phyloP scores from a whole-genome alignment of 768 basidiomycete species.

The Naganishia randhawae region DNA sequence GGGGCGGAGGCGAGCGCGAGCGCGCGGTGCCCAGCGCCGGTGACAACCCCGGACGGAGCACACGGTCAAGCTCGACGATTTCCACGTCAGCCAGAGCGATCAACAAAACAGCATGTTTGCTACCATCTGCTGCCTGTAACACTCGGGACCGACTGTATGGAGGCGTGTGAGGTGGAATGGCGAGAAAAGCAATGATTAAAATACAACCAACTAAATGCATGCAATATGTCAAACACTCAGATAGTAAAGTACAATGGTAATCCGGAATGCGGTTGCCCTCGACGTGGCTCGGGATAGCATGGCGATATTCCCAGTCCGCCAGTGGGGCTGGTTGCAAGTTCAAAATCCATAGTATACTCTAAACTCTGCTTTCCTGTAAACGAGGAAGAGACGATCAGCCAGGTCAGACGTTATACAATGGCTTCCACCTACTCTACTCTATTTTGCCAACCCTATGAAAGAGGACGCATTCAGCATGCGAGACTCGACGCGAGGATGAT shows the following conservation, averaged over 20 bases:
- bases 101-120: too few relatives aligned
- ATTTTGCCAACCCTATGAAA: conserved; percentile 9
- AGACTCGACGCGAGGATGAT: neutral
- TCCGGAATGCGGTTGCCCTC: neutral
- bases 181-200: neutral
- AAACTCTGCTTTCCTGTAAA: neutral
- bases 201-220: neutral
- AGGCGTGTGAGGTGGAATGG: neutral
- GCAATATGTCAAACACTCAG: neutral
- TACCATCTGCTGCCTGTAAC: too few relatives aligned
- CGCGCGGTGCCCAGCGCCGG: too few relatives aligned
- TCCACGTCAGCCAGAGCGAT: too few relatives aligned
- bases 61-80: too few relatives aligned
- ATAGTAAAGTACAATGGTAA: neutral
- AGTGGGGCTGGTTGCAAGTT: too few relatives aligned
- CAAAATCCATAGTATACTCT: conserved; percentile 17
- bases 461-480: too few relatives aligned
- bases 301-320: neutral
- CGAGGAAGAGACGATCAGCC: neutral
- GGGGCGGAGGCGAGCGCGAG: too few relatives aligned
- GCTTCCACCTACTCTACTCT: neutral
- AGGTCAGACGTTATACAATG: too few relatives aligned
- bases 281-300: neutral
- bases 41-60: too few relatives aligned
- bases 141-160: too few relatives aligned